Evolutionary conservation across 306 rosid genomes (phyloP), one percentile per base, ranked within the genome.

Genomic region (Glycine latifolia): DNA sequence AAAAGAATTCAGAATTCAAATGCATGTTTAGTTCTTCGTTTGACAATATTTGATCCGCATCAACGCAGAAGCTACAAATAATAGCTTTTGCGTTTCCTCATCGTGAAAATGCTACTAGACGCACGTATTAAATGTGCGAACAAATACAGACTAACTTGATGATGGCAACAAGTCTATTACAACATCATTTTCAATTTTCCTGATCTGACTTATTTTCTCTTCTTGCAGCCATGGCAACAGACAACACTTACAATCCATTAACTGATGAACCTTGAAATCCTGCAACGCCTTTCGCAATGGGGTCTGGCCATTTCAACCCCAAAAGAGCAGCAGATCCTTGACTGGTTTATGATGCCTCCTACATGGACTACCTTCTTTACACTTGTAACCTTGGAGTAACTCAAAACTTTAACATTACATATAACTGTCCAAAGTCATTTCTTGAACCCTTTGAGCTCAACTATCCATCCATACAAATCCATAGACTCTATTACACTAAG

Each of bases 271-370:
- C 88, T 0, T 89, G 94, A 67, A 33, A 61, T 6, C 69, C 73
- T 8, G 89, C 98, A 12, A 93, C 90, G 4, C 97, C 98, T 13
- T 93, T 95, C 58, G 87, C 94, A 43, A 89, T 80, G 73, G 99
- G 99, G 1, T 78, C 98, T 0, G 99, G 99, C 67, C 98, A 95
- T 53, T 89, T 95, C 83, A n/a, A 78, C 26, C 98, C 98, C 46
- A 55, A 80, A 48, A 82, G 78, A 84, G 97, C 94, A 16, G 88
- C 87, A 62, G 89, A 93, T 77, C 98, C 99, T 2, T 97, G 98
- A 43, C 96, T 95, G 3, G 89, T 95, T 6, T 95, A 93, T n/a
- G 89, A 93, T 79, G 87, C 98, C 43, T 88, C 95, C 12, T 91
- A 91, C 86, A 81, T 4, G 4, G 97, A 95, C 83, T 93, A 95